phyloP scores from a whole-genome alignment of 1,139 yeast genomes.

The Taphrina pruni region DNA sequence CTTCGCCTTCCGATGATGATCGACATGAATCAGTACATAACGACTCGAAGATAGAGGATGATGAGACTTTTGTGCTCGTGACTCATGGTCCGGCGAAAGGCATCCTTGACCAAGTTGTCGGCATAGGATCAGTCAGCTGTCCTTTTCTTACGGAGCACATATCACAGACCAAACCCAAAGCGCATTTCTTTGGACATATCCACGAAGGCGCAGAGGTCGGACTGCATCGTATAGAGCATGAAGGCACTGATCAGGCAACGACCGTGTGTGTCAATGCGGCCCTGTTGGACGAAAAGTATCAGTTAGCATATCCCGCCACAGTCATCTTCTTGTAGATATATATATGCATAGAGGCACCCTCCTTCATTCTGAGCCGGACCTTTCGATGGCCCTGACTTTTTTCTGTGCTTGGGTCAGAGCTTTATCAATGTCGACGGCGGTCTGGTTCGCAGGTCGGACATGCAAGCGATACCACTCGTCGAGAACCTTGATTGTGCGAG shows the following conservation, averaged over 20 bases:
- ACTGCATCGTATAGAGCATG: not conserved
- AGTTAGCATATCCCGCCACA: constrained; percentile 17
- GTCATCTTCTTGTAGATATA: constrained; percentile 20
- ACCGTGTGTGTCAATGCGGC: constrained; percentile 29
- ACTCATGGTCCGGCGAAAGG: constrained; percentile 40
- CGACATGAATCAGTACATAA: not conserved
- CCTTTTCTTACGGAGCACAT: constrained; percentile 26
- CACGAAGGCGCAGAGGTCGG: constrained; percentile 39
- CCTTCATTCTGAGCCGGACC: not conserved
- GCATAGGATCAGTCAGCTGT: constrained; percentile 33
- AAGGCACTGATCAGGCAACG: not conserved
- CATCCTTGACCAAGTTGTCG: constrained; percentile 17
- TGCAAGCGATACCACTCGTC: constrained; percentile 23
- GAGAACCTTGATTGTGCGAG: constrained; percentile 7
- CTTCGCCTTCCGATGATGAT: not conserved
- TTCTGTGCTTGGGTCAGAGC: not conserved
- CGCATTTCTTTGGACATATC: constrained; percentile 38
- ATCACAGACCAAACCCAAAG: not conserved
- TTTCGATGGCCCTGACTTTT: constrained; percentile 4
- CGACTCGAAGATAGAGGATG: not conserved
- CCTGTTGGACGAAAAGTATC: constrained; percentile 24
- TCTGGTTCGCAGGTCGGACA: constrained; percentile 16
- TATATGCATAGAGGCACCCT: not conserved
- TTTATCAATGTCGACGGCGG: not conserved
- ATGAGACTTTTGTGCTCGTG: constrained; percentile 3